Percentiles rank a stretch among this genome's conserved stretches.
These are phyloP conservation scores for Mortierella sp. DNA, from an alignment of 371 early-diverging fungal genomes.

Conservation along the genomic window DNA sequence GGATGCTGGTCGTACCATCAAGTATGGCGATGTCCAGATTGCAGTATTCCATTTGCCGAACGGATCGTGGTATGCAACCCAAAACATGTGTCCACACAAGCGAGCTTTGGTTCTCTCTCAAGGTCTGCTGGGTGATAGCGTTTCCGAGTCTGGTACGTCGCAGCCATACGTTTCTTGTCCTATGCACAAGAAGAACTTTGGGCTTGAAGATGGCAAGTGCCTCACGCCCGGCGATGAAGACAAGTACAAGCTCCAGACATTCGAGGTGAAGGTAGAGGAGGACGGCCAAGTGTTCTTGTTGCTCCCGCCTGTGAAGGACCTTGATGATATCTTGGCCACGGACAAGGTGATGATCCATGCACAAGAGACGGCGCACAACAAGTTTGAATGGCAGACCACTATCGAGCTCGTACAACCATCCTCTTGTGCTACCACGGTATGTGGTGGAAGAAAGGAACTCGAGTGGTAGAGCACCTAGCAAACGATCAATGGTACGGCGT, in stretches of 20 bases:
- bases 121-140: slow-evolving; percentile 64
- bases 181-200: slow-evolving; percentile 78
- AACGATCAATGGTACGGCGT: too few relatives aligned
- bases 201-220: slow-evolving; percentile 62
- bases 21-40: slow-evolving; percentile 68
- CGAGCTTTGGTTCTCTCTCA: slow-evolving; percentile 72
- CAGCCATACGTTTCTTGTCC: slow-evolving; percentile 72
- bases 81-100: slow-evolving; percentile 82
- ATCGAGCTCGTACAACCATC: slow-evolving; percentile 30
- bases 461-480: slow-evolving; percentile 39
- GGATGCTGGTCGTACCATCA: slow-evolving; percentile 65
- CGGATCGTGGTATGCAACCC: slow-evolving; percentile 72
- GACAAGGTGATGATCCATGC: slow-evolving; percentile 59
- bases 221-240: slow-evolving; percentile 59
- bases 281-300: slow-evolving; percentile 58
- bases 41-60: slow-evolving; percentile 63
- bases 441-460: slow-evolving; percentile 31
- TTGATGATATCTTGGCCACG: slow-evolving; percentile 64
- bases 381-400: slow-evolving; percentile 29
- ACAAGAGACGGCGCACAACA: slow-evolving; percentile 13
- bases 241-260: slow-evolving; percentile 61
- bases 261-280: slow-evolving; percentile 61
- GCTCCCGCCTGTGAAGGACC: slow-evolving; percentile 58
- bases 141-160: slow-evolving; percentile 30
- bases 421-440: slow-evolving; percentile 21